Evolutionary conservation across 108 stramenopile genomes (phyloP), one percentile per base, ranked within the genome.

Genomic region (Chaetoceros muelleri): DNA sequence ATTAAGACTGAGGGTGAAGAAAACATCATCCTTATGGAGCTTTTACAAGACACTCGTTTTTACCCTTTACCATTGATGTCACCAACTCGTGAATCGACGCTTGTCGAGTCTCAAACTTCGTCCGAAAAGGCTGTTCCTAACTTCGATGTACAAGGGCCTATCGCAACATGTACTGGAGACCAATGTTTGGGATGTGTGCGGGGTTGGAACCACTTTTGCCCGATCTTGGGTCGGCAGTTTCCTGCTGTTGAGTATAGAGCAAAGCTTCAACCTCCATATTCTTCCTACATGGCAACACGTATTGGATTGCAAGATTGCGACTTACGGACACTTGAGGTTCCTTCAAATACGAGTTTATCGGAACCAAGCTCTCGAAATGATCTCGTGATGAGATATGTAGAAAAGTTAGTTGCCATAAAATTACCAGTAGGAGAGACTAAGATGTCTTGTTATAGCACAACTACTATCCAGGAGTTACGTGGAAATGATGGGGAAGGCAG

Each of bases 201-300:
- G 46, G 85, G 89, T 17, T 91, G 89, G 89, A 77, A 51, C 45
- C 89, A 91, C 49, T 85, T 75, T 46, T 91, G 89, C 64, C 75
- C 75, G 27, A 77, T 91, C 21, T 46, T 91, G 26, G 67, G 85
- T 53, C 67, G 78, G 34, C 64, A 61, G 10, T 40, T 91, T 20
- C 85, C 89, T 10, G 69, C 75, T 26, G 72, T 84, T 8, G 79
- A 79, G 30, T 53, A 72, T 65, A 76, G 89, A 0, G 82, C 83
- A 7, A 76, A 66, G 49, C 53, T 91, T 26, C 89, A 91, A 52
- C 89, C 89, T 23, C 81, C 79, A 22, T 53, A 80, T 24, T 73
- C 82, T 30, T 87, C 89, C 29, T 64, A 85, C 16, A 56, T 78
- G 17, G 85, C 81, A 27, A 87, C 85, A 22, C 66, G 89, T 8